Percentiles rank a stretch among this genome's conserved stretches.
phyloP scores from a whole-genome alignment of 441 rosid genomes.

The Gossypium gossypioides region DNA sequence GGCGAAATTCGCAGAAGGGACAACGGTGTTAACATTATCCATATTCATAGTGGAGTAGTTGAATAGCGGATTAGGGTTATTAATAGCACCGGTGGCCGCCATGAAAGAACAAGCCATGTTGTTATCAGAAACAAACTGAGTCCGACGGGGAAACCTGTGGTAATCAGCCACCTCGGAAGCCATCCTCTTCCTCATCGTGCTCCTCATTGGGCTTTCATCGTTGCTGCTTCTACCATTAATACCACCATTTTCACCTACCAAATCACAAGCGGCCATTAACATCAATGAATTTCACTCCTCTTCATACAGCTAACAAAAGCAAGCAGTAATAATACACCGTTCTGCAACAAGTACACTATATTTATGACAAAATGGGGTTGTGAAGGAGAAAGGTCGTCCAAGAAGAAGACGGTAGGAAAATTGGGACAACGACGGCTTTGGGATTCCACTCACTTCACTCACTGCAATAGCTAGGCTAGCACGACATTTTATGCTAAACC shows the following conservation, averaged over 20 bases:
- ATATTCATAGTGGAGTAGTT: constrained; percentile 45
- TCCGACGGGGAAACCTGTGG: constrained; percentile 42
- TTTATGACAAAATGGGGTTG: background rate
- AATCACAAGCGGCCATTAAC: constrained; percentile 40
- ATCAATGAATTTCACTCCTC: background rate
- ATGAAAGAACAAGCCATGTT: constrained; percentile 6
- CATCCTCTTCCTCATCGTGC: constrained; percentile 58
- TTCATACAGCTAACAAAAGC: background rate
- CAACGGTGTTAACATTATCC: constrained; percentile 4
- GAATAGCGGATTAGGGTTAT: constrained; percentile 27
- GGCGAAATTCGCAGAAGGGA: constrained; percentile 37
- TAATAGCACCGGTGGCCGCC: constrained; percentile 6
- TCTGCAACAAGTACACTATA: background rate
- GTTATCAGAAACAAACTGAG: background rate
- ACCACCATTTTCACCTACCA: constrained; percentile 16
- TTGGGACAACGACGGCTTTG: constrained; percentile 30
- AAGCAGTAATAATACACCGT: background rate
- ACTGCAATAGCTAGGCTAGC: background rate
- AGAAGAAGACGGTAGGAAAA: constrained; percentile 30
- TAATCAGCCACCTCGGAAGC: constrained; percentile 63
- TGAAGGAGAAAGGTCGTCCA: constrained; percentile 21
- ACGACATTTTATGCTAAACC: background rate
- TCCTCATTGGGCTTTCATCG: constrained; percentile 18
- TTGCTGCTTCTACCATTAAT: constrained; percentile 13
- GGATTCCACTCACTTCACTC: constrained; percentile 24